Evolutionary conservation across 768 basidiomycete species (phyloP).

Genomic region (Tricholoma hemisulphureum): DNA sequence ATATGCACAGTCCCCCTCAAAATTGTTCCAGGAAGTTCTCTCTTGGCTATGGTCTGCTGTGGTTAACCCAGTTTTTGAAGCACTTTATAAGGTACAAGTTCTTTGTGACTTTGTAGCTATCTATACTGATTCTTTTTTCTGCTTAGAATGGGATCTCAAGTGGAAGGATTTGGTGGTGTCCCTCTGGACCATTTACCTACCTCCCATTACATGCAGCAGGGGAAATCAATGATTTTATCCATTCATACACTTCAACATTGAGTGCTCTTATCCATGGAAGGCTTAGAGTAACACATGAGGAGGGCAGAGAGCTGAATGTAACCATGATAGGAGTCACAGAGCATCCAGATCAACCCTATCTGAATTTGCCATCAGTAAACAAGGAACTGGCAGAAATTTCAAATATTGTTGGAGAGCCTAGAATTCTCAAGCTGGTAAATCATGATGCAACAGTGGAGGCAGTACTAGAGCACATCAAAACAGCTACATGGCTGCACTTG

Average conservation of each 20-base stretch:
- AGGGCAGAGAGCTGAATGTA: background rate
- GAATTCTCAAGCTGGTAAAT: background rate
- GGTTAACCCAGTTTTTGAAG: conserved; percentile 8
- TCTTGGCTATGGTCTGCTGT: conserved; percentile 8
- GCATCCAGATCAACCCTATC: background rate
- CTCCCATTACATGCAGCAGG: conserved; percentile 16
- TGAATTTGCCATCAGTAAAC: background rate
- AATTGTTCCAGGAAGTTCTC: conserved; percentile 7
- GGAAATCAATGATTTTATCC: conserved; percentile 4
- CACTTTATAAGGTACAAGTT: conserved; percentile 6
- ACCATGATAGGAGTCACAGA: background rate
- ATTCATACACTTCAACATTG: conserved; percentile 14
- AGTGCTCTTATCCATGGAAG: conserved; percentile 6
- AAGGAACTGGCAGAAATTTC: background rate
- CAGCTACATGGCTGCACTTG: conserved; percentile 19
- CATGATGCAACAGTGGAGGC: conserved; percentile 2
- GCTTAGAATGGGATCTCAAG: conserved; percentile 6
- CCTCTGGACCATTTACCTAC: conserved; percentile 13
- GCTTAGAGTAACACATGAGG: background rate
- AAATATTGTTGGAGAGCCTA: background rate
- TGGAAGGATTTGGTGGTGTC: conserved; percentile 19
- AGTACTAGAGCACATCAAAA: conserved; percentile 10
- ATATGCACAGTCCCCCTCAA: background rate
- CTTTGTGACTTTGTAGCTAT: background rate
- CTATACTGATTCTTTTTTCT: background rate